A percentile compares a stretch with the other conserved stretches of the same genome.
These are phyloP conservation scores for Phialemonium atrogriseum DNA, from an alignment of 2,329 filamentous ascomycete genomes.

Conservation along the genomic window DNA sequence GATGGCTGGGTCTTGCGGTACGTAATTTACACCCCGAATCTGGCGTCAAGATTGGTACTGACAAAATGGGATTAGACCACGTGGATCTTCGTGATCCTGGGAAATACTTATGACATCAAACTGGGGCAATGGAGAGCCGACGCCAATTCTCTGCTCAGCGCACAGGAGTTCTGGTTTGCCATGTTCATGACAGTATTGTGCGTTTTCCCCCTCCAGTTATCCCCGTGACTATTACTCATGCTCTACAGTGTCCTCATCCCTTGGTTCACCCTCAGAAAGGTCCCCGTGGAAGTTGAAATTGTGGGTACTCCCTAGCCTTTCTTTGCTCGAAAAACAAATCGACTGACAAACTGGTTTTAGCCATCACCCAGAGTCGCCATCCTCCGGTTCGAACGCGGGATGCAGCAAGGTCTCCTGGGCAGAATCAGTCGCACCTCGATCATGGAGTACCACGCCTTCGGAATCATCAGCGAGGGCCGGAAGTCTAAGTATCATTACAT, in stretches of 20 bases:
- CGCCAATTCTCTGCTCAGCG: constrained; percentile 23
- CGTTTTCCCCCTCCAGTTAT: constrained; percentile 3
- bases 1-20: constrained; percentile 30
- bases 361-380: constrained; percentile 32
- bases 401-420: constrained; percentile 32
- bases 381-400: constrained; percentile 28
- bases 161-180: constrained; percentile 31
- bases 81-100: constrained; percentile 29
- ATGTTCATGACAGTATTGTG: constrained; percentile 32
- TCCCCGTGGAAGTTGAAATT: constrained; percentile 29
- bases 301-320: constrained; percentile 14
- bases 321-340: background rate
- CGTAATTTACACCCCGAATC: constrained; percentile 4
- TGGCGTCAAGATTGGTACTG: background rate
- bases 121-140: constrained; percentile 23
- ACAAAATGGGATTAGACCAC: constrained; percentile 18
- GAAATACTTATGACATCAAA: constrained; percentile 28
- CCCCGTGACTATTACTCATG: constrained; percentile 10
- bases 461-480: constrained; percentile 30
- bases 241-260: constrained; percentile 26
- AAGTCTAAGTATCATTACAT: constrained; percentile 28
- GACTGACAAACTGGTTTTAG: constrained; percentile 17
- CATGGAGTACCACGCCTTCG: constrained; percentile 34
- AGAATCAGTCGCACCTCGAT: constrained; percentile 31
- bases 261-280: constrained; percentile 29